phyloP scores from a whole-genome alignment of 805 yeast species.

The Suhomyces xylopsoci region DNA sequence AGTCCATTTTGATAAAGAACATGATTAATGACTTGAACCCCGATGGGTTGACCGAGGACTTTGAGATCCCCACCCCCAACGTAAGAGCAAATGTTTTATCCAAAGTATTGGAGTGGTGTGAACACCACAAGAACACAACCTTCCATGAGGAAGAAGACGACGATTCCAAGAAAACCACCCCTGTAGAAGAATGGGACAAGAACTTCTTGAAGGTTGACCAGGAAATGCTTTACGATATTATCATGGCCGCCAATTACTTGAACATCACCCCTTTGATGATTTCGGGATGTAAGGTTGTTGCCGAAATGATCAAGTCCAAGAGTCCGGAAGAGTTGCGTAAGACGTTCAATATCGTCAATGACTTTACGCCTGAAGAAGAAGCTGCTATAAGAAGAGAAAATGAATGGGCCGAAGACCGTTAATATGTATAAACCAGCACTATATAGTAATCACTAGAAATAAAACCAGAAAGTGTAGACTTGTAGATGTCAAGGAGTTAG shows the following conservation, averaged over 20 bases:
- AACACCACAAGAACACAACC: slow-evolving; percentile 79
- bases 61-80: slow-evolving; percentile 85
- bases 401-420: slow-evolving; percentile 90
- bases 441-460: neutral
- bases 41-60: slow-evolving; percentile 63
- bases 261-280: slow-evolving; percentile 73
- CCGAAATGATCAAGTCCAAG: slow-evolving; percentile 79
- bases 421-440: neutral
- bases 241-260: slow-evolving; percentile 75
- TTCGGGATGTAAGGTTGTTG: slow-evolving; percentile 78
- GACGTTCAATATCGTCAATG: slow-evolving; percentile 77
- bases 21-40: slow-evolving; percentile 71
- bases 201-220: slow-evolving; percentile 92
- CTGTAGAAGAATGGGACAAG: slow-evolving; percentile 94
- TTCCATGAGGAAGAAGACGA: slow-evolving; percentile 79
- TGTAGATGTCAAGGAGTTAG: too few species aligned
- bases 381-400: slow-evolving; percentile 84
- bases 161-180: slow-evolving; percentile 82
- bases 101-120: slow-evolving; percentile 95
- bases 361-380: slow-evolving; percentile 83
- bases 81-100: slow-evolving; percentile 83
- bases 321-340: slow-evolving; percentile 78
- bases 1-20: slow-evolving; percentile 80
- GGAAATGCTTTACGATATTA: slow-evolving; percentile 79
- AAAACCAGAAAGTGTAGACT: too few species aligned